A percentile compares a stretch with the other conserved stretches of the same genome.
phyloP scores from a whole-genome alignment of 371 early-diverging fungal genomes.

The Umbelopsis sp. region DNA sequence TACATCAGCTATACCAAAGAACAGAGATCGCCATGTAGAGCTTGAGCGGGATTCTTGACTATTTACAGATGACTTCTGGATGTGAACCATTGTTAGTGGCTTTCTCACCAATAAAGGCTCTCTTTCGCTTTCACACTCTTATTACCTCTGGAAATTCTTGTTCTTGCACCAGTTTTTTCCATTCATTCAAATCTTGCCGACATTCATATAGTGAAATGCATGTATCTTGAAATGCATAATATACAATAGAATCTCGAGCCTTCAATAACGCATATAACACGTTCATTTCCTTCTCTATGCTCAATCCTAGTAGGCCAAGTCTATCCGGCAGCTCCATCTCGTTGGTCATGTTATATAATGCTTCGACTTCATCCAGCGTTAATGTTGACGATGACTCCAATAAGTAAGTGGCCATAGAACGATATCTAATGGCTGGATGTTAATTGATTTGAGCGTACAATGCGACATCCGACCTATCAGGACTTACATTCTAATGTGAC shows the following conservation, averaged over 20 bases:
- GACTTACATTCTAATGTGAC: constrained; percentile 39
- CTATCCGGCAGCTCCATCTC: constrained; percentile 17
- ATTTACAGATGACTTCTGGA: constrained; percentile 22
- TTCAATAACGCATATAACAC: constrained; percentile 44
- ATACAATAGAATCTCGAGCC: constrained; percentile 48
- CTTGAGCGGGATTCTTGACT: constrained; percentile 36
- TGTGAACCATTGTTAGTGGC: background rate
- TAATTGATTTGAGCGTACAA: too few relatives aligned
- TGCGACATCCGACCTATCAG: background rate
- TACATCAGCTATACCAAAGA: background rate
- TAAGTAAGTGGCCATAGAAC: constrained; percentile 34
- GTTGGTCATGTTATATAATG: constrained; percentile 20
- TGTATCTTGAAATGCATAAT: constrained; percentile 62
- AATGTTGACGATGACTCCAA: constrained; percentile 25
- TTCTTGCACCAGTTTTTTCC: constrained; percentile 51
- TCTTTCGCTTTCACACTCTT: background rate
- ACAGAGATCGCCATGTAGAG: constrained; percentile 35
- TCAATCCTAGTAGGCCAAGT: constrained; percentile 47
- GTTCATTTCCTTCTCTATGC: constrained; percentile 52
- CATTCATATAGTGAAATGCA: constrained; percentile 52
- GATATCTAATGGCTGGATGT: constrained; percentile 31
- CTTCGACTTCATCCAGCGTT: constrained; percentile 29
- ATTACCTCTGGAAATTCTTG: constrained; percentile 56
- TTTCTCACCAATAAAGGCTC: too few relatives aligned
- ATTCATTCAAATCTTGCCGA: constrained; percentile 48